Conservation (phyloP, 108 stramenopile species). For the Poteriospumella lacustris region DNA sequence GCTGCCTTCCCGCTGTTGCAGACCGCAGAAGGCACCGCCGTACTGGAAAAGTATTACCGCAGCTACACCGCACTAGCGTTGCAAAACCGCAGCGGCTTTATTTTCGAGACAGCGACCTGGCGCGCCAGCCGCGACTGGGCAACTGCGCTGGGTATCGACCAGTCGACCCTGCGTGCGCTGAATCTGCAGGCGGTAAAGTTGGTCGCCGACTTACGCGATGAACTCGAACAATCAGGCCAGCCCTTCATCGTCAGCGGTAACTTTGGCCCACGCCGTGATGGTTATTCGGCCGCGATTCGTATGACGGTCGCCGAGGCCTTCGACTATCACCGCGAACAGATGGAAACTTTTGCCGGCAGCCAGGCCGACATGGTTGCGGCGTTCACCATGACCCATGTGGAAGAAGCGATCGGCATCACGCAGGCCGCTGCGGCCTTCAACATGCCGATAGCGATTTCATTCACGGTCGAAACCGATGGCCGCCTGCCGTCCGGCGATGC, state of each 20-base stretch:
- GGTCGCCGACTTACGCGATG: neutral
- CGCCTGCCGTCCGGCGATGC: neutral
- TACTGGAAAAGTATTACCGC: neutral
- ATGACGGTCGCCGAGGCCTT: neutral
- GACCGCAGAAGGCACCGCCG: neutral
- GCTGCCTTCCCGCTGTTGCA: neutral
- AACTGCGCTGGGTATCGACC: neutral
- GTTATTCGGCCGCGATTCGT: neutral
- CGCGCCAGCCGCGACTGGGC: neutral
- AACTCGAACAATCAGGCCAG: neutral
- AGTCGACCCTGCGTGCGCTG: neutral
- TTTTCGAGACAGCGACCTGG: neutral
- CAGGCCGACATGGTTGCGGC: neutral
- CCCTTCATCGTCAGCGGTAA: neutral
- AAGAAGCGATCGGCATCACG: neutral
- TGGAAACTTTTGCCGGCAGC: neutral
- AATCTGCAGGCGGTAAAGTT: neutral
- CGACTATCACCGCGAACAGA: neutral
- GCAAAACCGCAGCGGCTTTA: neutral
- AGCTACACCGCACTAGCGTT: neutral
- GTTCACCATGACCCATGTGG: neutral
- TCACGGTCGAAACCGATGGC: neutral
- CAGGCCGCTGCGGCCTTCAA: neutral
- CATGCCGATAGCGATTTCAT: neutral
- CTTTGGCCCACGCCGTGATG: neutral